These are phyloP conservation scores for Leptographium procerum DNA, from an alignment of 2,329 filamentous ascomycete genomes.

Conservation along the genomic window DNA sequence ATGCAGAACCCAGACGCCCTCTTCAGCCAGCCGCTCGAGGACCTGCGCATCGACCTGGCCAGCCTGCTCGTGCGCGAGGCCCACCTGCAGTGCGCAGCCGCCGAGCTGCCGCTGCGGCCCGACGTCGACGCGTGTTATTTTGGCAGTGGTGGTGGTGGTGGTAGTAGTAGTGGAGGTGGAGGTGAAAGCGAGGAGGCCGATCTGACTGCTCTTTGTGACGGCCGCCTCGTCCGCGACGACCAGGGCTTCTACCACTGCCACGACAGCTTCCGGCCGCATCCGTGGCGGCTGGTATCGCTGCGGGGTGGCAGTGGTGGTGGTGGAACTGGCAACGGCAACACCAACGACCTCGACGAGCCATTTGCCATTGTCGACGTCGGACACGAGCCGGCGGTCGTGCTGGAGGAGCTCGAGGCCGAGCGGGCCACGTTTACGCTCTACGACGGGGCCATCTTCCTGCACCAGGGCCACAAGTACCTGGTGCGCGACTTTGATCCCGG, in stretches of 20 bases:
- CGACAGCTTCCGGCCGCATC: conserved; percentile 73
- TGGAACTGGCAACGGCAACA: conserved; percentile 15
- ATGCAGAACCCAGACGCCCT: conserved; percentile 95
- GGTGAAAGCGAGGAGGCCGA: no score
- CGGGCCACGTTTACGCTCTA: conserved; percentile 95
- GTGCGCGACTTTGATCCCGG: conserved; percentile 82
- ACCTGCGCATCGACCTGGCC: conserved; percentile 80
- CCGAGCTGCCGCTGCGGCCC: conserved; percentile 84
- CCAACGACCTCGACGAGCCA: conserved; percentile 58
- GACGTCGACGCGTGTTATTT: conserved; percentile 70
- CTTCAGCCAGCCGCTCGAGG: conserved; percentile 81
- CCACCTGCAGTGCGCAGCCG: conserved; percentile 89
- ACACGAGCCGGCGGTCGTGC: conserved; percentile 68
- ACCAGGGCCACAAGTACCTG: conserved; percentile 88
- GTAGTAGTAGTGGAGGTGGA: no score
- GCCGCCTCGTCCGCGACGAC: conserved; percentile 65
- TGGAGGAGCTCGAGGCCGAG: conserved; percentile 93
- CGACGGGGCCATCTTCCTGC: conserved; percentile 91
- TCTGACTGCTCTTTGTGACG: conserved; percentile 57
- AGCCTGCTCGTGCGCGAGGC: conserved; percentile 89
- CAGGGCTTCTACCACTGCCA: conserved; percentile 80
- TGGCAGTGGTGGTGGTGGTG: no score
- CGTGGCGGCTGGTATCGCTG: conserved; percentile 74
- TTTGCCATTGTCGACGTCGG: conserved; percentile 89
- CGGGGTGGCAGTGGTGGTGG: no score